Base-by-base conservation (phyloP, 1,284 basidiomycete species). In the Rhizoctonia solani region DNA sequence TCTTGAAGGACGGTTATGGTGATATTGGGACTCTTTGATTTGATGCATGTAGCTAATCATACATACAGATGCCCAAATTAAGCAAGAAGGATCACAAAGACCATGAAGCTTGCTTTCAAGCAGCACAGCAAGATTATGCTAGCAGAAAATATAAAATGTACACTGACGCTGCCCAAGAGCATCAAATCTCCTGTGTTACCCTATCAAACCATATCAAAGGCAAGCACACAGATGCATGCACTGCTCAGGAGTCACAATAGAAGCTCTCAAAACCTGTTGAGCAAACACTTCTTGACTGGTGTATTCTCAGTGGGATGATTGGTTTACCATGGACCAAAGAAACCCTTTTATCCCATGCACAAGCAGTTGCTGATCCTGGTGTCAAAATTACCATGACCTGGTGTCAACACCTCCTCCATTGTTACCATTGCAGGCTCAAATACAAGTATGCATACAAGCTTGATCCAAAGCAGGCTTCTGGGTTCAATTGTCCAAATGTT, bases 61-160 rank as follows among this genome's bases (percentile, higher is more conserved):
- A 25, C 30, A n/a, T 44, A 56, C 13, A 56, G 54, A 56, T 56
- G 54, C 54, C 54, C 29, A 56, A 56, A 56, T 37, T 27, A 30
- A 25, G 44, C 1, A 41, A 13, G 21, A 25, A 13, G n/a, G 37
- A 55, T 41, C 16, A 3, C 16, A 19, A 16, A 21, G 37, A 16
- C 6, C 39, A 23, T 30, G 54, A 56, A 44, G 34, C 34, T 42
- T 23, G 39, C 16, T 39, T 56, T 37, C 19, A 44, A 11, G 25
- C 34, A n/a, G 54, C 54, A 29, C 25, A 39, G 39, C 4, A 29
- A n/a, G 54, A 56, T 30, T 37, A 42, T 8, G 5, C 13, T n/a
- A 41, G 44, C 32, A 30, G 54, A 41, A 13, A 27, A 3, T 56
- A 39, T 19, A 25, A n/a, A 8, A 56, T 21, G 23, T 4, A 39